Conservation (phyloP, 305 asterid species). For the Fraxinus ornus region DNA sequence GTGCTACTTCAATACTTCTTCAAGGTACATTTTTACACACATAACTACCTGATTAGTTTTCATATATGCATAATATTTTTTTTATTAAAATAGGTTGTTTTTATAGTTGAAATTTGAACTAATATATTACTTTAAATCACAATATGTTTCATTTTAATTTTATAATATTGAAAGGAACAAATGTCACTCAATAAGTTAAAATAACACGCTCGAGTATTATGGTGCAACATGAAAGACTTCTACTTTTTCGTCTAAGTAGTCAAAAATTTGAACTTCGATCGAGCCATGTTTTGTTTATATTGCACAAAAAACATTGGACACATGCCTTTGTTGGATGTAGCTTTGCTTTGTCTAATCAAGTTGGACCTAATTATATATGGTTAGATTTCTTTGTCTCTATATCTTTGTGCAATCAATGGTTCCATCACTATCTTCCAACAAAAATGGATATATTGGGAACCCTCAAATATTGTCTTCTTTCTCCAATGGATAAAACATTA, state of each 20-base stretch:
- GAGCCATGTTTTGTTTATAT: background rate
- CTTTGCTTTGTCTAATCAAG: slow-evolving; percentile 19
- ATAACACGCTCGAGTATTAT: background rate
- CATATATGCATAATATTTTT: background rate
- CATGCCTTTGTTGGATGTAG: background rate
- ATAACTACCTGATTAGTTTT: too few relatives aligned
- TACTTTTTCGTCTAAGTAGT: background rate
- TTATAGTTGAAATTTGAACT: background rate
- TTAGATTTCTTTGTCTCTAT: slow-evolving; percentile 27
- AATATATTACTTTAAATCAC: too few relatives aligned
- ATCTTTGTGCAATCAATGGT: slow-evolving; percentile 26
- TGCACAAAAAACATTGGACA: background rate
- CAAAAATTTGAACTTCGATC: background rate
- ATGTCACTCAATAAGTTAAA: too few relatives aligned
- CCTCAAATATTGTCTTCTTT: background rate
- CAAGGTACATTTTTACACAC: too few relatives aligned
- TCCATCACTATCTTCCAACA: background rate
- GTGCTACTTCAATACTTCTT: too few relatives aligned
- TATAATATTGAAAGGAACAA: background rate
- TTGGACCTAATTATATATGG: slow-evolving; percentile 19
- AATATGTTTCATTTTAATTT: too few relatives aligned
- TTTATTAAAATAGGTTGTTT: background rate
- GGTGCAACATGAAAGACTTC: background rate
- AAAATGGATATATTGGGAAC: background rate
- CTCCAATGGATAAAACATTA: background rate